phyloP scores from a whole-genome alignment of 2,329 filamentous ascomycete species.

The Epichloe brachyelytri region DNA sequence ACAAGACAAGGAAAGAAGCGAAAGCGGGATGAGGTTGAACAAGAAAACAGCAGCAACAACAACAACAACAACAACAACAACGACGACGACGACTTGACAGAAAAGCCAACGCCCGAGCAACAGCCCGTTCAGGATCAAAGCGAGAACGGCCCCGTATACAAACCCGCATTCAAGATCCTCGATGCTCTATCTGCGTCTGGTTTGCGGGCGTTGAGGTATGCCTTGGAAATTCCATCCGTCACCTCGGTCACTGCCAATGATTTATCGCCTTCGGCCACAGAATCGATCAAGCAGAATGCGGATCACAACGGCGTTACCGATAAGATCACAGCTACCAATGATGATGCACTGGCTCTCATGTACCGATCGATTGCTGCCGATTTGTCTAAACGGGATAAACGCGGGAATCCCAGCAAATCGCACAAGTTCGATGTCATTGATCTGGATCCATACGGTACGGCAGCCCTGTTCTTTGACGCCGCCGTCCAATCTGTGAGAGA shows the following conservation, averaged over 20 bases:
- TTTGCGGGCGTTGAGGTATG: conserved; percentile 80
- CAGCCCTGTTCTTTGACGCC: conserved; percentile 82
- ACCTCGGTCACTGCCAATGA: conserved; percentile 84
- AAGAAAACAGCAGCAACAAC: background rate
- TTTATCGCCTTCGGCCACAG: conserved; percentile 61
- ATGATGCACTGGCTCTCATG: conserved; percentile 87
- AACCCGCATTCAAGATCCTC: conserved; percentile 62
- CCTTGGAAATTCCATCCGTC: conserved; percentile 75
- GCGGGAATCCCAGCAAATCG: conserved; percentile 24
- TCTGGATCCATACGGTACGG: conserved; percentile 89
- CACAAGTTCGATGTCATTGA: conserved; percentile 84
- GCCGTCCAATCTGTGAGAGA: conserved; percentile 72
- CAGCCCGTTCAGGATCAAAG: conserved; percentile 7
- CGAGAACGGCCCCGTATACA: conserved; percentile 18
- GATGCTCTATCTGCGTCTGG: conserved; percentile 93
- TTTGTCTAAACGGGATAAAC: conserved; percentile 28
- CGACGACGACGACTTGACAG: background rate
- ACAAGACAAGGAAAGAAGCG: conserved; percentile 33
- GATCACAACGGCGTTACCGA: conserved; percentile 64
- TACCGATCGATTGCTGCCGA: conserved; percentile 54
- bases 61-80: background rate
- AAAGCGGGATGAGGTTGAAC: conserved; percentile 26
- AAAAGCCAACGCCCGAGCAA: conserved; percentile 2
- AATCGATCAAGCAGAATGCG: conserved; percentile 74
- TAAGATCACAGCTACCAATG: conserved; percentile 59